Percentiles rank a stretch among this genome's conserved stretches.
phyloP scores from a whole-genome alignment of 495 filamentous ascomycete species.

The Aspergillus bertholletiae region DNA sequence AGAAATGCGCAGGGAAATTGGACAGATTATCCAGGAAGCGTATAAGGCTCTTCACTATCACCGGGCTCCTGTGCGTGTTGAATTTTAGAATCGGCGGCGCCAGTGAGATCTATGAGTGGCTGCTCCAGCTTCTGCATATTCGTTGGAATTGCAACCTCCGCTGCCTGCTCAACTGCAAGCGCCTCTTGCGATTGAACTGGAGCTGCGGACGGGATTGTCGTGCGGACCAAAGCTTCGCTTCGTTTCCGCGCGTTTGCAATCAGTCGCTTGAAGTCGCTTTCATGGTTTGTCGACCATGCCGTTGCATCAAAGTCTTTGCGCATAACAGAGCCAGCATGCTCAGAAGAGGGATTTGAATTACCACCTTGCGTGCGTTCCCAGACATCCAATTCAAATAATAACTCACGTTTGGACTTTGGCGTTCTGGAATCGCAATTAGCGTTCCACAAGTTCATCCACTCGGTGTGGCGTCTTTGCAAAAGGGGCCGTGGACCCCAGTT shows the following conservation, averaged over 20 bases:
- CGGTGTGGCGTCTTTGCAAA: constrained; percentile 76
- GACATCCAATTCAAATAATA: constrained; percentile 71
- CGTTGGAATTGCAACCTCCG: not conserved
- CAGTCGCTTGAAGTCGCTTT: constrained; percentile 66
- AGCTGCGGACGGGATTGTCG: constrained; percentile 23
- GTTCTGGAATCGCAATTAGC: constrained; percentile 83
- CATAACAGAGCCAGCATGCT: constrained; percentile 48
- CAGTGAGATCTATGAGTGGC: constrained; percentile 2
- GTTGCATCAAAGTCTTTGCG: constrained; percentile 79
- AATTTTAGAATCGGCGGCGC: not conserved
- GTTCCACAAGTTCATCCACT: constrained; percentile 96
- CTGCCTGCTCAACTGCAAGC: not conserved
- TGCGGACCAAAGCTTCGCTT: constrained; percentile 26
- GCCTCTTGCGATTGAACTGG: constrained; percentile 2
- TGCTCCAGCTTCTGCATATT: not conserved
- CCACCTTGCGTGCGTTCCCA: constrained; percentile 78
- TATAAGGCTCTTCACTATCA: constrained; percentile 4
- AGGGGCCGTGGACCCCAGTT: constrained; percentile 59
- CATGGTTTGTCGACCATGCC: constrained; percentile 71
- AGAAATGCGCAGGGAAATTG: not conserved
- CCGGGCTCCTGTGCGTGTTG: not conserved
- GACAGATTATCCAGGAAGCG: not conserved
- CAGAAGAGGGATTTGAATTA: constrained; percentile 19
- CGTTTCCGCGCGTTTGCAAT: constrained; percentile 65
- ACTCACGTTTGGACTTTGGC: constrained; percentile 64